Conservation (phyloP, 345 rosid genomes). For the Chamaenerion angustifolium region DNA sequence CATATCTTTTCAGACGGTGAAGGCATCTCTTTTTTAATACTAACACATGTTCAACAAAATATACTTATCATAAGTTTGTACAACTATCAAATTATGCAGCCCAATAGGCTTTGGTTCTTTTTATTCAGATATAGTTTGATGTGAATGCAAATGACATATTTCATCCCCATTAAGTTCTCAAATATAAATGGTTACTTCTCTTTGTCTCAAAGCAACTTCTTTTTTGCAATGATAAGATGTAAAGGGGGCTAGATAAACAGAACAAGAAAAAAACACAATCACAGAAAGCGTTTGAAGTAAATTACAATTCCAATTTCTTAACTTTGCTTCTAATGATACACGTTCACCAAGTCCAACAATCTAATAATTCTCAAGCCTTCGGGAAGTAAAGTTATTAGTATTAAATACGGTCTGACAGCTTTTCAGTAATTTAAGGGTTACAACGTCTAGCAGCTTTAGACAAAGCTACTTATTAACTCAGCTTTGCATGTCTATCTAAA, state of each 20-base stretch:
- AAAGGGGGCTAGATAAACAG: constrained; percentile 4
- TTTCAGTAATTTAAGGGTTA: too few species aligned
- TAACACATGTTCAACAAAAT: not conserved
- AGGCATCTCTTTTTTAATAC: not conserved
- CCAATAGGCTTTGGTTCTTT: not conserved
- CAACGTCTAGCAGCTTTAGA: too few species aligned
- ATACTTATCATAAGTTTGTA: not conserved
- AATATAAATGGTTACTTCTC: constrained; percentile 49
- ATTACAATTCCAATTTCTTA: constrained; percentile 20
- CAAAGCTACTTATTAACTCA: too few species aligned
- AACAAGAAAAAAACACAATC: not conserved
- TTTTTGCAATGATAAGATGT: constrained; percentile 39
- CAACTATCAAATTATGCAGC: not conserved
- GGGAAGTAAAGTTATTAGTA: not conserved
- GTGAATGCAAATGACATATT: not conserved
- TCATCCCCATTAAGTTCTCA: not conserved
- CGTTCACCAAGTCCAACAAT: constrained; percentile 93
- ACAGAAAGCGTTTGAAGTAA: not conserved
- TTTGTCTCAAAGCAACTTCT: constrained; percentile 89
- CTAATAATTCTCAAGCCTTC: constrained; percentile 22
- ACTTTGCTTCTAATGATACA: constrained; percentile 88
- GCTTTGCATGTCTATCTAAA: too few species aligned
- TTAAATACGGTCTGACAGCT: not conserved
- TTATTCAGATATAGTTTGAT: not conserved
- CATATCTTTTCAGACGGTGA: too few species aligned